Conservation (phyloP, 352 stramenopile species). For the Phytophthora idaei region DNA sequence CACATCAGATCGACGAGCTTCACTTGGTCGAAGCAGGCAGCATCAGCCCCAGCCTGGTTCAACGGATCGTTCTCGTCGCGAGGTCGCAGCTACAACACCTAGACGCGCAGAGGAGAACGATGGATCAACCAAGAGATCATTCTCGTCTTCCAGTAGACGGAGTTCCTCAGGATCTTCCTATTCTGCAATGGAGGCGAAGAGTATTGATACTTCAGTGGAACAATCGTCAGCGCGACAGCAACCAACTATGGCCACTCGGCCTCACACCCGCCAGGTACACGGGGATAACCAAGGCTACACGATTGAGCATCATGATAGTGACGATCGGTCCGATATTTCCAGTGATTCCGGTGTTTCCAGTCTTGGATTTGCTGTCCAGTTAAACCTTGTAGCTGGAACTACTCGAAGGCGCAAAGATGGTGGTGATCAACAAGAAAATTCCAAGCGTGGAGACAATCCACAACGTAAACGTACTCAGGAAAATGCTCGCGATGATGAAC, state of each 20-base stretch:
- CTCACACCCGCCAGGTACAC: neutral
- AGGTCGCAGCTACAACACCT: neutral
- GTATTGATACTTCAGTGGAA: conserved; percentile 8
- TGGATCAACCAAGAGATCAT: neutral
- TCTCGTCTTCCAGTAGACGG: conserved; percentile 5
- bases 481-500: conserved; percentile 10
- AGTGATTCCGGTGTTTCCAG: conserved; percentile 52
- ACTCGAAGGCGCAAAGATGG: conserved; percentile 23
- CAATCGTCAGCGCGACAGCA: neutral
- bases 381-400: conserved; percentile 43
- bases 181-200: conserved; percentile 13
- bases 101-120: neutral
- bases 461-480: neutral
- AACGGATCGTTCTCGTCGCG: conserved; percentile 7
- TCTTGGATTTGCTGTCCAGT: conserved; percentile 51
- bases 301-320: conserved; percentile 1
- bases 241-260: neutral
- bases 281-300: neutral
- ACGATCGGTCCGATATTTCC: conserved; percentile 30
- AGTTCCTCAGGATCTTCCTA: conserved; percentile 22
- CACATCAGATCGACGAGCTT: conserved; percentile 17
- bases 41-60: conserved; percentile 1
- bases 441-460: neutral
- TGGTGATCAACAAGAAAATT: conserved; percentile 3
- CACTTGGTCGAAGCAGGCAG: conserved; percentile 24